Evolutionary conservation across 164 flowering plant genomes (phyloP).

Genomic region (Vitis rotundifolia): DNA sequence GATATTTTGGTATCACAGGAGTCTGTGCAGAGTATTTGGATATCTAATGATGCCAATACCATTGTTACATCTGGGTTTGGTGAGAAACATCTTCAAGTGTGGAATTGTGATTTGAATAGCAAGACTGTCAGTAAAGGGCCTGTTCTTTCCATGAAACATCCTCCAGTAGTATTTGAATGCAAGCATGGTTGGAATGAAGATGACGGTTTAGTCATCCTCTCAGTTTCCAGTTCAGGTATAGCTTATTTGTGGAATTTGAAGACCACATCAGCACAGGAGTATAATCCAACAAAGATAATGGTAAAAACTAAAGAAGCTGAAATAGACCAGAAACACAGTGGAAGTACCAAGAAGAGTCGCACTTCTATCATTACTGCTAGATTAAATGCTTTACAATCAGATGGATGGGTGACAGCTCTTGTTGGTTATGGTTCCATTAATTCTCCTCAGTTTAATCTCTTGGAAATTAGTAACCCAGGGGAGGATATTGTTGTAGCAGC

Average conservation of each 20-base stretch:
- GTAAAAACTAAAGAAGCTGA: slow-evolving; percentile 21
- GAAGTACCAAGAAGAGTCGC: slow-evolving; percentile 24
- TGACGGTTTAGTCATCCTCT: slow-evolving; percentile 27
- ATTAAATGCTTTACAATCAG: slow-evolving; percentile 20
- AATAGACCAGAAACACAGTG: slow-evolving; percentile 13
- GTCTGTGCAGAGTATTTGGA: slow-evolving; percentile 17
- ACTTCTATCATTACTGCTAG: slow-evolving; percentile 36
- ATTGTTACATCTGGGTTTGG: slow-evolving; percentile 31
- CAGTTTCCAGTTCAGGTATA: slow-evolving; percentile 34
- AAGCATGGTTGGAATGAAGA: slow-evolving; percentile 18
- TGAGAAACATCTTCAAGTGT: slow-evolving; percentile 39
- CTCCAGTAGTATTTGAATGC: slow-evolving; percentile 34
- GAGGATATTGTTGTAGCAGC: slow-evolving; percentile 25
- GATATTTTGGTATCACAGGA: slow-evolving; percentile 16
- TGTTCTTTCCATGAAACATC: slow-evolving; percentile 31
- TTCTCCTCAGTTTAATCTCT: slow-evolving; percentile 27
- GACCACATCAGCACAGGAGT: slow-evolving; percentile 20
- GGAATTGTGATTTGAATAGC: slow-evolving; percentile 27
- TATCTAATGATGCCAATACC: slow-evolving; percentile 32
- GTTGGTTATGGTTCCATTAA: slow-evolving; percentile 32
- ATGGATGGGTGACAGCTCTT: slow-evolving; percentile 18
- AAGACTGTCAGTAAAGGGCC: slow-evolving; percentile 18
- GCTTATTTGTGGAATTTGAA: slow-evolving; percentile 40
- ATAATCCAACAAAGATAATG: slow-evolving; percentile 31
- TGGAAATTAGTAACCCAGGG: slow-evolving; percentile 27